Evolutionary conservation across 805 yeast species (phyloP), one percentile per base, ranked within the genome.

Genomic region (Ogataea wickerhamii): DNA sequence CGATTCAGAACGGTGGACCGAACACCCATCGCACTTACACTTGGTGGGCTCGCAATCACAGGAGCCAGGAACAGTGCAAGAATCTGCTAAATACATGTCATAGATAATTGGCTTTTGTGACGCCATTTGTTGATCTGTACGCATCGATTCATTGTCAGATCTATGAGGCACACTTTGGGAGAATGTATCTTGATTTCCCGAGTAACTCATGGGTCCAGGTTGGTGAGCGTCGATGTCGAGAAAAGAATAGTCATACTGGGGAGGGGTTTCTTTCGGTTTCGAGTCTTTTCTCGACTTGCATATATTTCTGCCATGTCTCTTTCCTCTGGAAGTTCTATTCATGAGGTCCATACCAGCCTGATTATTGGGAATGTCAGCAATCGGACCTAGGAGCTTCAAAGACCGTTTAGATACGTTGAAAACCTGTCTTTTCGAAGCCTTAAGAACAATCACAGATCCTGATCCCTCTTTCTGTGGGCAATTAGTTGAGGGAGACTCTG

Each of bases 361-460:
- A 33, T 52, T 56, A 32, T 54, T 58, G 11, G 65, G 63, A 17
- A 58, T 52, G 17, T 60, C 64, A 20, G 43, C 41, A 3, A 63
- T 64, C 3, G 68, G 67, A 11, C 56, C 61, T 22, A 64, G 36
- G 20, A 64, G 42, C 16, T 49, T 50, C 18, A 64, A 36, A 1
- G 68, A 61, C 1, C 60, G 58, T 32, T 56, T 61, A 4, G 62
- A 47, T 21, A 63, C 68, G 36, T 61, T 61, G 40, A 43, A 63
- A n/a, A 64, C 57, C 36, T 61, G 63, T 36, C 64, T 51, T 37
- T 54, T 60, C 11, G 64, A 46, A 6, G 66, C 67, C 34, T 53
- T 55, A 4, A 64, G 47, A 14, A 61, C 50, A 17, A 61, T 60
- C 1, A 64, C 64, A 1, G 63, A 40, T 22, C 45, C 45, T 25